Evolutionary conservation across 2,329 filamentous ascomycete genomes (phyloP).

Genomic region (Alternaria sp.): DNA sequence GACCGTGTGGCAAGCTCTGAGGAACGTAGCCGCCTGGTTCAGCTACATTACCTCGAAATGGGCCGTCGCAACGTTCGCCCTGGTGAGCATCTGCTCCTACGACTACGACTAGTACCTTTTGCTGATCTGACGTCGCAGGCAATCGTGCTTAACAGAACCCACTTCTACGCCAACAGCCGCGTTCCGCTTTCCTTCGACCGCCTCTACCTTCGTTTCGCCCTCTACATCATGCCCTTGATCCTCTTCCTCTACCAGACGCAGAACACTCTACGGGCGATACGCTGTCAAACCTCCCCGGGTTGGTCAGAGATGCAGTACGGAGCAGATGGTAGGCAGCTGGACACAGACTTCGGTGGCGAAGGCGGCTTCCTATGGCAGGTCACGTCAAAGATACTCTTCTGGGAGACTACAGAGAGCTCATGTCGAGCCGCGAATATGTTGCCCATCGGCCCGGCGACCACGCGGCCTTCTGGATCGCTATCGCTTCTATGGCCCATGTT

Average conservation of each 20-base stretch:
- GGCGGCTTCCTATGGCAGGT: constrained; percentile 75
- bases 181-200: constrained; percentile 78
- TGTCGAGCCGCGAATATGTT: constrained; percentile 78
- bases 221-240: constrained; percentile 42
- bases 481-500: constrained; percentile 78
- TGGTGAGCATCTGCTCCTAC: constrained; percentile 56
- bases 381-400: constrained; percentile 74
- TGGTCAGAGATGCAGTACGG: constrained; percentile 57
- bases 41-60: constrained; percentile 73
- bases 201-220: constrained; percentile 55
- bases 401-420: constrained; percentile 74
- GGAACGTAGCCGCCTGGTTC: constrained; percentile 84
- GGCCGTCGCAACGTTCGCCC: constrained; percentile 85
- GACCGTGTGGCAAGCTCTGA: constrained; percentile 60
- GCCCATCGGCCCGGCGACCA: constrained; percentile 58
- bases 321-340: constrained; percentile 50
- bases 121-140: constrained; percentile 58
- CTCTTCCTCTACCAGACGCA: constrained; percentile 65
- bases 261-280: constrained; percentile 79
- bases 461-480: constrained; percentile 76
- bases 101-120: not conserved
- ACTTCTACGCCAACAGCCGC: constrained; percentile 90
- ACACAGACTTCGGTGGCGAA: constrained; percentile 60
- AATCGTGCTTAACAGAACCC: constrained; percentile 86
- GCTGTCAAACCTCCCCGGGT: constrained; percentile 76